Base-by-base conservation (phyloP, 805 yeast species). In the Clavispora santaluciae region DNA sequence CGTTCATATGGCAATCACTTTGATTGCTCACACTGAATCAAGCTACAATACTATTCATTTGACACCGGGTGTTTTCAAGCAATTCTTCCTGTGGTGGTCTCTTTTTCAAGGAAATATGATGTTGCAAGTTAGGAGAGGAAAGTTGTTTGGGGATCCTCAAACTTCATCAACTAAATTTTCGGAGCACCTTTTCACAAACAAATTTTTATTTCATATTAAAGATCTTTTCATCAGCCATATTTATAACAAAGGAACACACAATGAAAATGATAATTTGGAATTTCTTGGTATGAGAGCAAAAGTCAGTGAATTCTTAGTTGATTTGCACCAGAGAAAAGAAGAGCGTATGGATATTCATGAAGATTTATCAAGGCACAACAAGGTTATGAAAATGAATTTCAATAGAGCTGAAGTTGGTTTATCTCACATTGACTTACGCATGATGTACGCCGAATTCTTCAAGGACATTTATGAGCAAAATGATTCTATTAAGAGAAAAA, bases 31-130 rank as follows among this genome's bases (percentile, higher is more conserved):
- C 36, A 57, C 56, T 13, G 63, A 56, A 1, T 44, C 56, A 4
- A 65, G 71, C 9, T 80, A 81, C 51, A 91, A 90, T 61, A 71
- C 89, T 1, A 73, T 86, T 34, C 95, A 90, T 56, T 63, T 91
- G 39, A 73, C 89, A 2, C 95, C 96, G 1, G 68, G 67, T 4
- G 74, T 81, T 0, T 70, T 91, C 49, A 57, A 64, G 6, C 84
- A 80, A 44, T 89, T 93, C 64, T 80, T 79, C 54, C 56, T 61
- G 4, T 93, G 98, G 98, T 90, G 96, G 95, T 63, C 64, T 24
- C 73, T 86, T 49, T 91, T 91, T 60, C 75, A 83, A n/a, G 83
- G 91, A 20, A 81, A 83, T 41, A 71, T 84, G 50, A 79, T 88
- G 39, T 67, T 90, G 16, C 96, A 98, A 0, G 75, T 88, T 12